Evolutionary conservation across 164 flowering plant genomes (phyloP), one percentile per base, ranked within the genome.

Genomic region (Aristolochia fimbriata): DNA sequence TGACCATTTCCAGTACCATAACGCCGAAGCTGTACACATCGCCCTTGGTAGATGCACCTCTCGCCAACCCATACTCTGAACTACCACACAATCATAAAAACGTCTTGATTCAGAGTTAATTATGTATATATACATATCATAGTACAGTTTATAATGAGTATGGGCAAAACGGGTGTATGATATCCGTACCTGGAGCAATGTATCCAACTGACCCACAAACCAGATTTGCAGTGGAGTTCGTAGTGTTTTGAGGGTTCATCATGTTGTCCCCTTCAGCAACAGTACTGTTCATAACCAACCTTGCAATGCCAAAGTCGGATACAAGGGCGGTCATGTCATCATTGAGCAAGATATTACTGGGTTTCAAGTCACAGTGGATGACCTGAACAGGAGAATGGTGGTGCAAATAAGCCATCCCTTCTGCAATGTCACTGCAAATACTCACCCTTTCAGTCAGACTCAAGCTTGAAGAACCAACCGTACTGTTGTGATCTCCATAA

Each of bases 301-400:
- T 74, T 45, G 74, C 69, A 55, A 70, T 67, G 46, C 77, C 74
- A 59, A 70, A 70, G 43, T 70, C 74, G 13, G 77, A 67, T 22
- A 74, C 72, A 55, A 70, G 66, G 10, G 72, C 72, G 17, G 62
- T 74, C 74, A 70, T 74, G 62, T 68, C 71, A 30, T 71, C 56
- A 23, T 68, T 71, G 5, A 74, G 72, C 37, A 62, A 70, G 48
- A 74, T 68, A 47, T 70, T 74, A 59, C 71, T 67, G 3, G 71
- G 74, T 69, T 74, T 70, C 66, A 74, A 67, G 52, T 74, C 77
- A 59, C 74, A 65, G 48, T 70, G 77, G 55, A 74, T 70, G 57
- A 70, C 67, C 55, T 70, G 64, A 43, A 70, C 68, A 6, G 71
- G 77, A 25, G 77, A 70, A 59, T 74, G 74, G 52, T 74, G 77